Conservation (phyloP, 805 yeast genomes). For the Tetrapisispora namnaoensis region DNA sequence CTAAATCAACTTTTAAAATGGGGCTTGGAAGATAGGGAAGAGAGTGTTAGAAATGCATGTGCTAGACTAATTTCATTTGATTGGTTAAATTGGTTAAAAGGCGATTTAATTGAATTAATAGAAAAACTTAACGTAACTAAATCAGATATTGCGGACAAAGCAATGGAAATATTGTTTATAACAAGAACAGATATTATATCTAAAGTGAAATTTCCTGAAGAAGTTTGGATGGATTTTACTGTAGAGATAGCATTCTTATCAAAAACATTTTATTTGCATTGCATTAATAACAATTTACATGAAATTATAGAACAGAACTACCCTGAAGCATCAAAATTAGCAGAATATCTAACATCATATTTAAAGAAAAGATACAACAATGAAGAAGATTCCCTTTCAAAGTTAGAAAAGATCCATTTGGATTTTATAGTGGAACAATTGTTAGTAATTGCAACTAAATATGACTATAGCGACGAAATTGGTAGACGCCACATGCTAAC, state of each 20-base stretch:
- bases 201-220: slow-evolving; percentile 50
- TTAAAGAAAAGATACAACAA: slow-evolving; percentile 36
- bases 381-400: slow-evolving; percentile 6
- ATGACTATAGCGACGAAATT: slow-evolving; percentile 83
- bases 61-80: slow-evolving; percentile 52
- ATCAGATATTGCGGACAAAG: slow-evolving; percentile 56
- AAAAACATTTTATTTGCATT: slow-evolving; percentile 55
- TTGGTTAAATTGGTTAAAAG: slow-evolving; percentile 64
- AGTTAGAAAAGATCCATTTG: slow-evolving; percentile 44
- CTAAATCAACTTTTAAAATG: slow-evolving; percentile 64
- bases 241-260: slow-evolving; percentile 69
- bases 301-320: slow-evolving; percentile 56
- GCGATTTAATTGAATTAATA: slow-evolving; percentile 62
- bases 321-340: slow-evolving; percentile 71
- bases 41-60: slow-evolving; percentile 61
- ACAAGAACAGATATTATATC: slow-evolving; percentile 53
- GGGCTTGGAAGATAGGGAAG: slow-evolving; percentile 86
- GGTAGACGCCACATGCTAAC: slow-evolving; percentile 73
- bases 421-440: slow-evolving; percentile 73
- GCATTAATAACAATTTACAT: slow-evolving; percentile 41
- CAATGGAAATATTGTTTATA: slow-evolving; percentile 53
- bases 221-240: slow-evolving; percentile 59
- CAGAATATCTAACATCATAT: slow-evolving; percentile 48
- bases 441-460: slow-evolving; percentile 51
- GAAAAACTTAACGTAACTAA: slow-evolving; percentile 63